phyloP scores from a whole-genome alignment of 2,329 filamentous ascomycete species.

The Talaromyces sp. region DNA sequence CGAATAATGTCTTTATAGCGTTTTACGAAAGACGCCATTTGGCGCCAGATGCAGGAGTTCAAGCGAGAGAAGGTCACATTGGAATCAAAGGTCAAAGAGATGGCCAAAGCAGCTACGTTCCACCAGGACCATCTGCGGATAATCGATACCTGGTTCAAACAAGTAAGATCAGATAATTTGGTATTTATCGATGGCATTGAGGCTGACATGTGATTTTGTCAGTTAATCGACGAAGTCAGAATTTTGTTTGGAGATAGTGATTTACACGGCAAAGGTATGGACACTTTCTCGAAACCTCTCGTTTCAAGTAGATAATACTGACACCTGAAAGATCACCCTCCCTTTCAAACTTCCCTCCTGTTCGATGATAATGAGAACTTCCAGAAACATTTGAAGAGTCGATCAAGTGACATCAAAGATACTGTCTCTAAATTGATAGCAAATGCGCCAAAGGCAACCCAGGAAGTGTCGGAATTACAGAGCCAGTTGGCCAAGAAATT shows the following conservation, averaged over 20 bases:
- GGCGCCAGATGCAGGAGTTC: slow-evolving; percentile 96
- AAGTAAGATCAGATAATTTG: slow-evolving; percentile 54
- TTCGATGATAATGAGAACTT: slow-evolving; percentile 59
- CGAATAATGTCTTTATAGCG: slow-evolving; percentile 50
- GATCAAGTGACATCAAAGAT: slow-evolving; percentile 69
- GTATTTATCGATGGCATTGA: background rate
- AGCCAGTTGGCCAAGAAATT: slow-evolving; percentile 68
- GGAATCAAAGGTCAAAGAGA: slow-evolving; percentile 73
- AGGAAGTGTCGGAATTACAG: slow-evolving; percentile 69
- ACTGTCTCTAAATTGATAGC: slow-evolving; percentile 66
- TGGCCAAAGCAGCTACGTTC: slow-evolving; percentile 70
- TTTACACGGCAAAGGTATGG: slow-evolving; percentile 27
- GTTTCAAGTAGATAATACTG: background rate
- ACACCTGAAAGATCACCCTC: slow-evolving; percentile 17
- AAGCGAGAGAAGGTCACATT: slow-evolving; percentile 81
- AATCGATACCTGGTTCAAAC: slow-evolving; percentile 89
- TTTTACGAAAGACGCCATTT: slow-evolving; percentile 93
- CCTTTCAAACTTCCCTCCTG: slow-evolving; percentile 51
- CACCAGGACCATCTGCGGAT: slow-evolving; percentile 91
- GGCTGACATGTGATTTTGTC: slow-evolving; percentile 2
- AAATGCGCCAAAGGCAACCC: slow-evolving; percentile 44
- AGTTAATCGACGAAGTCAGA: slow-evolving; percentile 47
- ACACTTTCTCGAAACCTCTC: background rate
- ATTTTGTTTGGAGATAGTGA: slow-evolving; percentile 31
- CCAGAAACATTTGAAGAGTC: slow-evolving; percentile 70